phyloP scores from a whole-genome alignment of 2,329 filamentous ascomycete genomes.

The Curvularia eragrostidis region DNA sequence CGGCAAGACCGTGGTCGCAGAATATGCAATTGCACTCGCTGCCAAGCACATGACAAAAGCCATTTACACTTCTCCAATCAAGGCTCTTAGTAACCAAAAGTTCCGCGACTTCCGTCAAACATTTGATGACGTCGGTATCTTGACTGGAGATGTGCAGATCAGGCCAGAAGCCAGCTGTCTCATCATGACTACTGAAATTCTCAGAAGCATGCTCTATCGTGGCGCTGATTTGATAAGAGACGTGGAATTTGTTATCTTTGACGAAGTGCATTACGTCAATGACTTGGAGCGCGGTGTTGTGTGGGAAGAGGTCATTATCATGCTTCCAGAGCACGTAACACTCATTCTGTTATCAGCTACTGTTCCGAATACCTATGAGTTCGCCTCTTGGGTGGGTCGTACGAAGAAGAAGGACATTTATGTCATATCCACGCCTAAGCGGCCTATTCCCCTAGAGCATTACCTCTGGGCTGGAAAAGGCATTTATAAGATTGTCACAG shows the following conservation, averaged over 20 bases:
- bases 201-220: constrained; percentile 96
- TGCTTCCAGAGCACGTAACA: constrained; percentile 96
- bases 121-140: constrained; percentile 95
- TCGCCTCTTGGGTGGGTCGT: constrained; percentile 96
- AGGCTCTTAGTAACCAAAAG: constrained; percentile 97
- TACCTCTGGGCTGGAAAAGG: constrained; percentile 94
- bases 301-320: constrained; percentile 99
- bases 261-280: constrained; percentile 99
- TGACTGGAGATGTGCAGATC: constrained; percentile 98
- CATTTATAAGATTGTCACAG: constrained; percentile 92
- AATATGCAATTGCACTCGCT: constrained; percentile 95
- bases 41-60: constrained; percentile 99
- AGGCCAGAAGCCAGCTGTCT: constrained; percentile 96
- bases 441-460: constrained; percentile 92
- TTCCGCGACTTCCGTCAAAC: constrained; percentile 90
- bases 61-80: constrained; percentile 98
- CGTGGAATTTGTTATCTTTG: constrained; percentile 98
- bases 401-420: constrained; percentile 99
- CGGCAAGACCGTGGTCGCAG: constrained; percentile 96
- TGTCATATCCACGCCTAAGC: constrained; percentile 95
- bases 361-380: constrained; percentile 96
- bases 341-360: constrained; percentile 94
- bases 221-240: constrained; percentile 95
- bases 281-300: constrained; percentile 95
- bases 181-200: constrained; percentile 99